Evolutionary conservation across 768 basidiomycete species (phyloP).

Genomic region (Psilocybe cubensis): DNA sequence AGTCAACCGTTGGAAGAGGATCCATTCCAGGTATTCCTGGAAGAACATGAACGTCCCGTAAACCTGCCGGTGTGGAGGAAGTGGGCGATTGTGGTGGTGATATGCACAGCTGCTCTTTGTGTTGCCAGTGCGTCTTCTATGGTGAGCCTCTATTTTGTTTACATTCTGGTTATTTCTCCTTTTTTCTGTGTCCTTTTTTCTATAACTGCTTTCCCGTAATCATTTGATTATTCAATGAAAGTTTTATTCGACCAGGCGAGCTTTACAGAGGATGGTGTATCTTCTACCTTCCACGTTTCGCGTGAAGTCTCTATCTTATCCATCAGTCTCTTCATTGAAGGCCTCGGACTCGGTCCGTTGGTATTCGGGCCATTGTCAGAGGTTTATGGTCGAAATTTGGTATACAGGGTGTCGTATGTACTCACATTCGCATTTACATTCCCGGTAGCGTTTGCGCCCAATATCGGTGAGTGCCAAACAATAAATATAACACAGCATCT

Average conservation of each 20-base stretch:
- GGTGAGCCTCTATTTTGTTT: neutral
- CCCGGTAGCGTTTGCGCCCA: conserved; percentile 74
- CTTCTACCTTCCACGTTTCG: conserved; percentile 49
- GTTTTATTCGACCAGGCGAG: conserved; percentile 51
- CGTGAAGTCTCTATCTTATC: conserved; percentile 53
- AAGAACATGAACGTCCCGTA: neutral
- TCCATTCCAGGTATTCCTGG: neutral
- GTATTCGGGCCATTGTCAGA: conserved; percentile 59
- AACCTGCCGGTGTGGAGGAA: neutral
- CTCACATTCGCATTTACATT: conserved; percentile 67
- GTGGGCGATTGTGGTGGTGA: neutral
- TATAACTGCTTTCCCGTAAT: neutral
- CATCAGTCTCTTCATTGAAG: conserved; percentile 62
- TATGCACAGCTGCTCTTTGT: neutral
- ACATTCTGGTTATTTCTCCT: neutral
- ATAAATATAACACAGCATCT: neutral
- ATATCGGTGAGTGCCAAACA: conserved; percentile 51
- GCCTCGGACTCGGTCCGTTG: conserved; percentile 56
- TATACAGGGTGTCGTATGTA: conserved; percentile 64
- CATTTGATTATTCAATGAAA: no score
- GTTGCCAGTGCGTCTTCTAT: neutral
- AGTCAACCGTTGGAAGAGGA: no score
- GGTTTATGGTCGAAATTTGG: conserved; percentile 64
- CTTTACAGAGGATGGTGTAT: conserved; percentile 64
- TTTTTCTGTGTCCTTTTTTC: neutral